Evolutionary conservation across 768 basidiomycete genomes (phyloP).

Genomic region (Termitomyces heimii): DNA sequence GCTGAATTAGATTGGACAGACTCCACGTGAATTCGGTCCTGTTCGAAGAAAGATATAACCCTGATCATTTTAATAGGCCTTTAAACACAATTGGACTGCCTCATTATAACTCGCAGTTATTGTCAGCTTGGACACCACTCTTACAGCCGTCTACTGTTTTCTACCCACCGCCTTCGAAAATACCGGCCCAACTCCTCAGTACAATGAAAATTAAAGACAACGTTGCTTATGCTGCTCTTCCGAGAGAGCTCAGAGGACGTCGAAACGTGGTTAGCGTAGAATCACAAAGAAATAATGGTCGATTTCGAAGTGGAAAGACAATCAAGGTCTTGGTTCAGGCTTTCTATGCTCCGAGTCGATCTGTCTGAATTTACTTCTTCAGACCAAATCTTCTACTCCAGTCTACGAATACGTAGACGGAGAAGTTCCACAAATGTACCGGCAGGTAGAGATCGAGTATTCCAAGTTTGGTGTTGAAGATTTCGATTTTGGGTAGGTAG

Average conservation of each 20-base stretch:
- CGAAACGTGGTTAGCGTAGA: constrained; percentile 66
- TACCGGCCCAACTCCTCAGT: constrained; percentile 72
- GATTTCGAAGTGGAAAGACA: constrained; percentile 82
- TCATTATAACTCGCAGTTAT: constrained; percentile 63
- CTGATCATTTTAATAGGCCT: constrained; percentile 44
- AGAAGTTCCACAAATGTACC: constrained; percentile 75
- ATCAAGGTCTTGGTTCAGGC: constrained; percentile 36
- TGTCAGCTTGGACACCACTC: constrained; percentile 63
- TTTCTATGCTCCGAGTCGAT: background rate
- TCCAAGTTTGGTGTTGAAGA: constrained; percentile 98
- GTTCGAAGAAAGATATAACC: background rate
- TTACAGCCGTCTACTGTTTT: constrained; percentile 33
- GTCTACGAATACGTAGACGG: constrained; percentile 46
- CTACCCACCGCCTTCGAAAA: constrained; percentile 67
- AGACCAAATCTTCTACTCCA: constrained; percentile 52
- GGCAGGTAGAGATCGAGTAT: constrained; percentile 95
- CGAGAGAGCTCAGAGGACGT: constrained; percentile 77
- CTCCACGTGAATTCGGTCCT: constrained; percentile 52
- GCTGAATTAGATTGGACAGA: constrained; percentile 79
- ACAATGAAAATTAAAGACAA: constrained; percentile 86
- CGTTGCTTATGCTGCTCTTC: constrained; percentile 84
- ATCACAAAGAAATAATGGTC: constrained; percentile 50
- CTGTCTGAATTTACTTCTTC: constrained; percentile 1
- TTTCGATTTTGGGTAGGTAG: constrained; percentile 88
- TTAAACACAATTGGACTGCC: constrained; percentile 88